phyloP scores from a whole-genome alignment of 257 asterid species.

The Solanum chaucha region DNA sequence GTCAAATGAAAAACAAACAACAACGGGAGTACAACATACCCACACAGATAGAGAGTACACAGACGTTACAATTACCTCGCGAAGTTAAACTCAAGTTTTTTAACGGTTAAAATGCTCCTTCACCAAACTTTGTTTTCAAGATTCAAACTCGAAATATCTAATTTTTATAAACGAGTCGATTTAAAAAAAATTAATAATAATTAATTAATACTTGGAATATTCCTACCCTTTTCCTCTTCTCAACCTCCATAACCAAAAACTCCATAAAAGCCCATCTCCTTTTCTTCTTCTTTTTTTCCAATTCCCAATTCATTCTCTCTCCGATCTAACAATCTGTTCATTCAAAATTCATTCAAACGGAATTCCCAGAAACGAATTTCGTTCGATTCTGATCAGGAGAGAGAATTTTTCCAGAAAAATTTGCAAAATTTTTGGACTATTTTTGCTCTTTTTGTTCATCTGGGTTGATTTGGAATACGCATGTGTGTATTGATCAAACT shows the following conservation, averaged over 20 bases:
- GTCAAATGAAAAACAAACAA: too few relatives aligned
- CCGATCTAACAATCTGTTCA: neutral
- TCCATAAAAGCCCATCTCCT: neutral
- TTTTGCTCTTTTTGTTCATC: neutral
- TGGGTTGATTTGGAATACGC: neutral
- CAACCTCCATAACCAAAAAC: neutral
- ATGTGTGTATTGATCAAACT: neutral
- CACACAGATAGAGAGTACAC: too few relatives aligned
- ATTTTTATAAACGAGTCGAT: neutral
- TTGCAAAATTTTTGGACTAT: neutral
- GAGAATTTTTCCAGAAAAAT: neutral
- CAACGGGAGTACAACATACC: too few relatives aligned
- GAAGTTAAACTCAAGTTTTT: too few relatives aligned
- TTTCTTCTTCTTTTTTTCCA: neutral
- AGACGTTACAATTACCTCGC: too few relatives aligned
- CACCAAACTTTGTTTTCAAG: fast-evolving
- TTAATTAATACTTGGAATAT: neutral
- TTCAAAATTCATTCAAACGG: neutral
- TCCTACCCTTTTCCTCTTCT: neutral
- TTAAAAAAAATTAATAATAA: neutral
- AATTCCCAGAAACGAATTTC: neutral
- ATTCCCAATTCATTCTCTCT: neutral
- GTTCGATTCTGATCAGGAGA: neutral
- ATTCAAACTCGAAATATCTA: neutral
- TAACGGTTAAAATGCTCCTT: too few relatives aligned